Evolutionary conservation across 1,284 basidiomycete genomes (phyloP), one percentile per base, ranked within the genome.

Genomic region (Cryptococcus jaspeensis): DNA sequence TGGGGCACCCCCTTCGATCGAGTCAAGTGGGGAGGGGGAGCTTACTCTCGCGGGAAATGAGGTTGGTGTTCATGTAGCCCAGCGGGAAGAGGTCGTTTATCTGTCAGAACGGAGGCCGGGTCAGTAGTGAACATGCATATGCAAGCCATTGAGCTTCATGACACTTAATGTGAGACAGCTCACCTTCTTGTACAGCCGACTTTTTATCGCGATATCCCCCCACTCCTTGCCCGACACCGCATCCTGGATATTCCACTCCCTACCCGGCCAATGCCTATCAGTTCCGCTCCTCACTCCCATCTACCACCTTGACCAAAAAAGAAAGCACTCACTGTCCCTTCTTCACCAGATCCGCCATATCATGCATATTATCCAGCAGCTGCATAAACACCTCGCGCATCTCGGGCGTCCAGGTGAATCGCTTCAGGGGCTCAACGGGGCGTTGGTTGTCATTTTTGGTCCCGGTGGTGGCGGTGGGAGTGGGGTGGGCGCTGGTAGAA

Each of bases 1-100:
- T 36, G 3, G 12, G 28, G 9, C 28, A 32, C n/a, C 22, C 48
- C 15, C n/a, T n/a, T n/a, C n/a, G n/a, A n/a, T n/a, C n/a, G n/a
- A n/a, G n/a, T n/a, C n/a, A n/a, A n/a, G n/a, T n/a, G n/a, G n/a
- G n/a, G n/a, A n/a, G n/a, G n/a, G n/a, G n/a, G n/a, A 28, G 70
- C 72, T 66, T 57, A 73, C 72, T 65, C 54, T 72, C 66, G 38
- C 70, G 48, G 11, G 70, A 72, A 8, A 73, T 57, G 9, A 56
- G 46, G 4, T 42, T 56, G n/a, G 47, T 64, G 15, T 55, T 65
- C 65, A 67, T 70, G 53, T 61, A 75, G 20, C 72, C 73, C 23
- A 70, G 69, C 2, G 75, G 75, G 69, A 74, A 77, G 22, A 64
- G 55, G 20, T 67, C 67, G 23, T 63, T 55, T 25, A 76, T 65